Evolutionary conservation across 495 filamentous ascomycete species (phyloP), one percentile per base, ranked within the genome.

Genomic region (Darksidea phi): DNA sequence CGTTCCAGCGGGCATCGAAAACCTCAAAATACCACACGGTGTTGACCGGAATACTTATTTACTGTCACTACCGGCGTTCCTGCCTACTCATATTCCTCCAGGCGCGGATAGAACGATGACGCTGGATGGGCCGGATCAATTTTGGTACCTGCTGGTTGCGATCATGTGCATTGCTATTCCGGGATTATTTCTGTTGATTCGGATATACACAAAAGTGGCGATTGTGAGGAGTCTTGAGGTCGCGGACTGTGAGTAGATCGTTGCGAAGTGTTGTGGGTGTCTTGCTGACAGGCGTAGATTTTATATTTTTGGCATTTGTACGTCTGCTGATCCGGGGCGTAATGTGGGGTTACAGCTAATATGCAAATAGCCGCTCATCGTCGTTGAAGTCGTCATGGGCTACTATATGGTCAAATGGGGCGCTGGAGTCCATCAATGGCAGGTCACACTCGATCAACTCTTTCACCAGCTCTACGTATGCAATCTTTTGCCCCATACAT

Each of bases 351-450:
- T 2, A 6, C 15, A n/a, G 38, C 45, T 47, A 8, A 58, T 26
- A 10, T 21, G 13, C 7, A 20, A 5, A n/a, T 20, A 58, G 55
- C 59, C 59, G 32, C 52, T 62, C 12, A 55, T 62, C 20, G 32
- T 62, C n/a, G 46, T 48, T 20, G 59, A 62, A 51, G 49, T 62
- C 18, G 51, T 42, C 13, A 34, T 62, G 8, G 59, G 59, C 42
- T 56, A 56, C 28, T 38, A 48, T 13, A 55, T 55, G 52, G 52
- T 62, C 15, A 62, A 62, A 43, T 62, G 51, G 45, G 59, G 59
- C 17, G 50, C 51, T 24, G 59, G 59, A 0, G 59, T 62, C 10
- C 59, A 62, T 51, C 59, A 62, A 34, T 62, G 59, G 59, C 59
- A 62, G 43, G 23, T 62, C 13, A 56, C 59, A 3, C 43, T 62